Base-by-base conservation (phyloP, 306 rosid genomes). In the Psophocarpus tetragonolobus region DNA sequence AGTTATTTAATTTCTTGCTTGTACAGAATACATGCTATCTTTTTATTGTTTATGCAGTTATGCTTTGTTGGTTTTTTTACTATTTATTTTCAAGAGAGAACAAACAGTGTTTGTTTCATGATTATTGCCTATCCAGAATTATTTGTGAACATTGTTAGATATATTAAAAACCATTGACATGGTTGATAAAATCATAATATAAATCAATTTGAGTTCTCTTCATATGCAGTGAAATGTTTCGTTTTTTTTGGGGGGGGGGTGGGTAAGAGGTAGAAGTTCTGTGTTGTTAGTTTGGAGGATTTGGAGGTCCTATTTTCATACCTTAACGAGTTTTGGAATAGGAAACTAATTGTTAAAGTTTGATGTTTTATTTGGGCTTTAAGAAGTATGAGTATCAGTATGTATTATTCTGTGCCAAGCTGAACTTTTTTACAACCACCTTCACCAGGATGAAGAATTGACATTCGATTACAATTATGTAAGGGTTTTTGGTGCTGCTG, bases 401-500 rank as follows among this genome's bases (percentile, higher is more conserved):
- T 45, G 51, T 29, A 68, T 71, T 42, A 56, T 74, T 81, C 67
- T 29, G 23, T 79, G 29, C 23, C 41, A 36, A 56, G 24, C 68
- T 85, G 64, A 77, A 58, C 9, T 36, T 81, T 26, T 71, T 71
- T 41, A 53, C 48, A 14, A 74, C 57, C 47, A 69, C 84, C 73
- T 74, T 75, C 61, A 62, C 70, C 89, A 96, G 99, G 99, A 86
- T 82, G 99, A 96, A 88, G 99, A 96, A 86, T 91, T 96, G 91
- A 96, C 99, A 26, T 96, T 96, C 79, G 98, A 96, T 88, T 96
- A 96, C 94, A 96, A 96, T 87, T 96, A 90, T 77, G 99, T 93
- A 64, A 96, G 99, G 91, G 99, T 96, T 65, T 91, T 93, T 75
- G 99, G 99, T 73, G 99, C 99, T 62, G 99, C 99, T 83, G 99